Evolutionary conservation across 345 rosid species (phyloP), one percentile per base, ranked within the genome.

Genomic region (Rubroshorea leprosula): DNA sequence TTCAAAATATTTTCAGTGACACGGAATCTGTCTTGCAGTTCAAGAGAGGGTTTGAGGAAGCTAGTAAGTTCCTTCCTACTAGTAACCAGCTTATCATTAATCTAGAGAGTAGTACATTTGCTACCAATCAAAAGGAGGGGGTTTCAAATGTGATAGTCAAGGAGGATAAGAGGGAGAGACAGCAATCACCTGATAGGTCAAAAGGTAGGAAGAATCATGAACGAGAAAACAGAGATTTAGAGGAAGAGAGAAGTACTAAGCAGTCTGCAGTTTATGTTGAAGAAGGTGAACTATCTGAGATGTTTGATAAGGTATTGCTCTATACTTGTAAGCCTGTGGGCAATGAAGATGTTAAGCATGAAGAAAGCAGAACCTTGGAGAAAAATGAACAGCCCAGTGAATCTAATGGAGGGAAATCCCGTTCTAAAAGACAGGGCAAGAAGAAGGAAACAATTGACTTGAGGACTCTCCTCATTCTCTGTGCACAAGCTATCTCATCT

Each of bases 401-500:
- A 60, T 61, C 71, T 29, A 67, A 46, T 17, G 72, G 76, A 55
- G 80, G 78, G 50, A 84, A 69, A 68, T 29, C 68, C 63, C 61
- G 68, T 9, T 66, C 61, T 7, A 77, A 62, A 22, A 74, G 50
- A 27, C 31, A 8, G 31, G 8, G 31, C 31, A 4, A 27, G 31
- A 27, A 27, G 8, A 27, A 27, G 31, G 31, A 27, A 27, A 27
- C 8, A 0, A 77, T 81, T 55, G 99, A 93, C 73, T 78, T 89
- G 64, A 78, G 87, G 61, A 73, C 80, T 20, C 86, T 83, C 20
- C 60, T 89, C 55, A 64, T 82, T 20, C 80, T 79, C 15, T 93
- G 96, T 26, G 94, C 99, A 6, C 96, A 92, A 54, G 85, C 98
- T 5, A 59, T 84, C 38, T 84, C 89, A 6, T 6, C 77, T 5